These are phyloP conservation scores for Aspergillus ochraceoroseus DNA, from an alignment of 2,329 filamentous ascomycete species.

Conservation along the genomic window DNA sequence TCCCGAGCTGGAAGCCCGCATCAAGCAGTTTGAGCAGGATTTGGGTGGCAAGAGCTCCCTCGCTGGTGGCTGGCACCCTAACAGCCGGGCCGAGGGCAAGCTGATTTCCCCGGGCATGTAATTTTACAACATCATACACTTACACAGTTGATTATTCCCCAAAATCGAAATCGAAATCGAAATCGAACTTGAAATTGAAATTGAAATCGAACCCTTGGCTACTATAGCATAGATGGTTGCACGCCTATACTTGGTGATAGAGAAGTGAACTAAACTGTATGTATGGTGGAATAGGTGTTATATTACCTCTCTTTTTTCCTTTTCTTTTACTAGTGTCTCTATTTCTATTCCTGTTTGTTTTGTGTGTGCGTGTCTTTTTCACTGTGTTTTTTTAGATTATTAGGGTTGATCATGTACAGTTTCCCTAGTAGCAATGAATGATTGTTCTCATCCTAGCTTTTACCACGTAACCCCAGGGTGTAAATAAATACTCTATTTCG, in stretches of 20 bases:
- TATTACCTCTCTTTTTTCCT: background rate
- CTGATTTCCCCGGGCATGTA: constrained; percentile 88
- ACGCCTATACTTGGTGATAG: too few relatives aligned
- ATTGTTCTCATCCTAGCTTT: background rate
- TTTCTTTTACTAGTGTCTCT: background rate
- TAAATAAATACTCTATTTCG: background rate
- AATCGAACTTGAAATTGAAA: too few relatives aligned
- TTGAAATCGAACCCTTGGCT: too few relatives aligned
- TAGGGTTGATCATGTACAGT: constrained; percentile 12
- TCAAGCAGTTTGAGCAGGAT: constrained; percentile 71
- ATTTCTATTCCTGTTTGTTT: background rate
- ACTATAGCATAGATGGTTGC: too few relatives aligned
- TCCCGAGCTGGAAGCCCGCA: constrained; percentile 87
- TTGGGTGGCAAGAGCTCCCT: constrained; percentile 63
- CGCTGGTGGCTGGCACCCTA: constrained; percentile 82
- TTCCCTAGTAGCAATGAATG: constrained; percentile 10
- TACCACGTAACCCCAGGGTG: background rate
- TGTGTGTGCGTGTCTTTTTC: background rate
- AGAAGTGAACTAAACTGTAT: too few relatives aligned
- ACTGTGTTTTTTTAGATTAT: background rate
- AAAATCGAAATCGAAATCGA: too few relatives aligned
- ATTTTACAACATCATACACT: too few relatives aligned
- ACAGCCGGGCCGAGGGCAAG: constrained; percentile 70
- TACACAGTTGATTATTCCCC: too few relatives aligned
- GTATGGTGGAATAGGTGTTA: too few relatives aligned